Evolutionary conservation across 495 filamentous ascomycete species (phyloP), one percentile per base, ranked within the genome.

Genomic region (Penicillium longicatenatum): DNA sequence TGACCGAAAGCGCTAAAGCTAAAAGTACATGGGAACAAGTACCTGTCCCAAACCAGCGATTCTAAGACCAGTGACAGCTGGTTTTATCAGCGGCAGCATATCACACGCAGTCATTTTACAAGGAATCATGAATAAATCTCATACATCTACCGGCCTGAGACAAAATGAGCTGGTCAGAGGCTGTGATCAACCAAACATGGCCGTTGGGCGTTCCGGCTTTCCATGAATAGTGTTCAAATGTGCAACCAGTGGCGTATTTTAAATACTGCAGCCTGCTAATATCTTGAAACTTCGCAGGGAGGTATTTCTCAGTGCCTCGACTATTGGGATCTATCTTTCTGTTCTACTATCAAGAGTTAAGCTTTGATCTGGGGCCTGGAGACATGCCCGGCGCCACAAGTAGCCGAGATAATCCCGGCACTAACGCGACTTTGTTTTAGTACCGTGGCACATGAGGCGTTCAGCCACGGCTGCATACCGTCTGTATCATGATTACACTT

Each of bases 151-250:
- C 14, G 1, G 17, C 12, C n/a, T 44, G 7, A 22, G 21, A 22
- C 10, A 46, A 4, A 26, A 14, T 21, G 24, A 46, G 44, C 19
- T 24, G 44, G 46, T 31, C 19, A 49, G 46, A 30, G 29, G 46
- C 46, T 49, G 46, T 26, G 12, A 31, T 31, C 24, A 29, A 49
- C 46, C 46, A 31, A 19, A 49, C n/a, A 31, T 49, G 2, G 46
- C 19, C 10, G 12, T 26, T 4, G 45, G 45, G 16, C 26, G 24
- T 31, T 20, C 10, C 45, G 19, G 11, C 12, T 3, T 17, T 43
- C 19, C 41, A 9, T 20, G 9, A 17, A 43, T 17, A 9, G 19
- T 17, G n/a, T 17, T 43, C 31, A 14, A 43, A 9, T 3, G 19
- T n/a, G 7, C 41, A 10, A 43, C 7, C 41, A 6, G n/a, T 43